Percentiles rank a stretch among this genome's conserved stretches.
Evolutionary conservation across 2,329 filamentous ascomycete genomes (phyloP).

Genomic region (Tolypocladium cylindrosporum): DNA sequence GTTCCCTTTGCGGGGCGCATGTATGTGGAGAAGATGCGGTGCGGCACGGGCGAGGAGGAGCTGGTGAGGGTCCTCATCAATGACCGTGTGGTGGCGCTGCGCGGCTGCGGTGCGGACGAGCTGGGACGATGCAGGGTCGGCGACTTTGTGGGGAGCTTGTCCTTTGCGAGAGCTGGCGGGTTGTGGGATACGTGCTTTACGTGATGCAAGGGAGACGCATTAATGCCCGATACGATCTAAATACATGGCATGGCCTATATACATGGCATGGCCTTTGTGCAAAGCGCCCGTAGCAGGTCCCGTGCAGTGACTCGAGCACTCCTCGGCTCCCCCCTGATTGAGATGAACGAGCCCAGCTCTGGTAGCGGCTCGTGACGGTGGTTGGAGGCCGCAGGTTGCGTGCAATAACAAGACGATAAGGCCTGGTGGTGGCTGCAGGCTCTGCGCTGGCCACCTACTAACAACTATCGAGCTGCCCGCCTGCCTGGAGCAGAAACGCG

Average conservation of each 20-base stretch:
- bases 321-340: no score
- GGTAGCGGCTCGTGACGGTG: no score
- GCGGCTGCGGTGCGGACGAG: constrained; percentile 59
- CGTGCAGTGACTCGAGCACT: no score
- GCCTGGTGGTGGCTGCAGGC: no score
- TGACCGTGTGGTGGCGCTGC: constrained; percentile 65
- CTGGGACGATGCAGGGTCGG: constrained; percentile 61
- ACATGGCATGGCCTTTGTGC: neutral
- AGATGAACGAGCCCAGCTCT: no score
- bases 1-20: constrained; percentile 74
- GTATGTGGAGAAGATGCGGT: constrained; percentile 83
- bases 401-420: no score
- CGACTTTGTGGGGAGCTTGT: constrained; percentile 64
- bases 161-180: constrained; percentile 63
- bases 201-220: neutral
- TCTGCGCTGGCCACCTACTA: no score
- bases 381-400: no score
- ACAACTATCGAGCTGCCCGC: no score
- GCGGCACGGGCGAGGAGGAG: constrained; percentile 47
- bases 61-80: constrained; percentile 74
- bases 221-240: neutral
- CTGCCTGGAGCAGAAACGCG: no score
- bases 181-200: constrained; percentile 56
- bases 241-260: neutral
- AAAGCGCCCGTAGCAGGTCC: no score